These are phyloP conservation scores for Ogataea pignaliae DNA, from an alignment of 805 yeast genomes.

Conservation along the genomic window DNA sequence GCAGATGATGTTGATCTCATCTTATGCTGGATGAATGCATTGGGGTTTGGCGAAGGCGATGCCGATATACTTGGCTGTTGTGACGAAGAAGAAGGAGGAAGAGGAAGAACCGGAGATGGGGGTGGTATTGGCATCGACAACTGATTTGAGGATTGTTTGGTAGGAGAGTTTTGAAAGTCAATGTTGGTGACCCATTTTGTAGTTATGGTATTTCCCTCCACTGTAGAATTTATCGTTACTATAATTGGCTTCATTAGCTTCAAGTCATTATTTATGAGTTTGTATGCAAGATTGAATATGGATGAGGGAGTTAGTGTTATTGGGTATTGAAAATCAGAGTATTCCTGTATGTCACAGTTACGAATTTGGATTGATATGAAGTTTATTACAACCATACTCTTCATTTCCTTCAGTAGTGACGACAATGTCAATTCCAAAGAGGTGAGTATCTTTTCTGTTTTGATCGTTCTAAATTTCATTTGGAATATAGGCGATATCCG, in stretches of 20 bases:
- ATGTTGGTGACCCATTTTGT: slow-evolving; percentile 37
- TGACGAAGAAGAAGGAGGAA: slow-evolving; percentile 1
- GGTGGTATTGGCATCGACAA: not conserved
- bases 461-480: slow-evolving; percentile 24
- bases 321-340: slow-evolving; percentile 26
- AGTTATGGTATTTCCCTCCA: slow-evolving; percentile 15
- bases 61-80: not conserved
- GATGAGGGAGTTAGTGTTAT: slow-evolving; percentile 20
- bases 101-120: slow-evolving; percentile 2
- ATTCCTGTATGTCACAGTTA: slow-evolving; percentile 22
- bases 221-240: slow-evolving; percentile 18
- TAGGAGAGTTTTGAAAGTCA: slow-evolving; percentile 21
- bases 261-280: slow-evolving; percentile 23
- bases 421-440: slow-evolving; percentile 23
- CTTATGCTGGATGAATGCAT: slow-evolving; percentile 6
- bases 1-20: slow-evolving; percentile 14
- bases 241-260: slow-evolving; percentile 23
- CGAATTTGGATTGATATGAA: slow-evolving; percentile 15
- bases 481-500: slow-evolving; percentile 24
- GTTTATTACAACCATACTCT: slow-evolving; percentile 9
- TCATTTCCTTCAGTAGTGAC: slow-evolving; percentile 9
- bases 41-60: slow-evolving; percentile 26
- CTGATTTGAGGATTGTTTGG: not conserved
- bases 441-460: slow-evolving; percentile 23
- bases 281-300: slow-evolving; percentile 23